A percentile compares a stretch with the other conserved stretches of the same genome.
Evolutionary conservation across 1,139 yeast genomes (phyloP).

Genomic region (Saccharomycopsis hybrid): DNA sequence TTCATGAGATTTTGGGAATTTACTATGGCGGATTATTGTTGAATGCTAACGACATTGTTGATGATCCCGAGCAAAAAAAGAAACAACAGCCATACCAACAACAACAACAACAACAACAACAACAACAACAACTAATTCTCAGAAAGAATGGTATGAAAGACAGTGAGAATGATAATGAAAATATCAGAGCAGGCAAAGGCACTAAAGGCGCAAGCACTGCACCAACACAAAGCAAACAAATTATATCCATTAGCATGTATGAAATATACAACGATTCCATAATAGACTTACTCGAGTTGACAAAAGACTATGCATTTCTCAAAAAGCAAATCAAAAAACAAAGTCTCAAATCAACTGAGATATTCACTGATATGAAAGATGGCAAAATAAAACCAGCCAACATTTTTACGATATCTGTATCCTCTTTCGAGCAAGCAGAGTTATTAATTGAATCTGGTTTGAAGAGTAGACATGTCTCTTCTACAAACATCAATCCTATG

Average conservation of each 20-base stretch:
- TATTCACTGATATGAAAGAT: constrained; percentile 30
- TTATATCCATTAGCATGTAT: constrained; percentile 36
- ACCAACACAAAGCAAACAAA: constrained; percentile 3
- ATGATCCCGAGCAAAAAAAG: constrained; percentile 3
- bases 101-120: no score
- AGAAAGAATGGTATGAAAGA: no score
- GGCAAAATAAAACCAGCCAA: constrained; percentile 33
- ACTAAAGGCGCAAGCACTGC: no score
- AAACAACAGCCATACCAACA: not conserved
- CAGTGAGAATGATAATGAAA: not conserved
- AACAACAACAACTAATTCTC: no score
- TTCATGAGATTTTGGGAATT: constrained; percentile 16
- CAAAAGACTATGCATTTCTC: constrained; percentile 30
- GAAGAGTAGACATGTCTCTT: constrained; percentile 9
- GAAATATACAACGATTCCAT: constrained; percentile 37
- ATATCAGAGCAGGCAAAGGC: no score
- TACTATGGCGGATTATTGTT: constrained; percentile 17
- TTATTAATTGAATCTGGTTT: constrained; percentile 23
- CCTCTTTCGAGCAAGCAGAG: constrained; percentile 27
- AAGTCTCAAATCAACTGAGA: constrained; percentile 23
- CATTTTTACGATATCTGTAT: constrained; percentile 30
- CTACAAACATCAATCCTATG: constrained; percentile 28
- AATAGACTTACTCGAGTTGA: constrained; percentile 34
- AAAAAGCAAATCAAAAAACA: constrained; percentile 27
- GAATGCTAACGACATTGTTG: constrained; percentile 16